These are phyloP conservation scores for Cryptococcus sp. DNA, from an alignment of 1,284 basidiomycete species.

Conservation along the genomic window DNA sequence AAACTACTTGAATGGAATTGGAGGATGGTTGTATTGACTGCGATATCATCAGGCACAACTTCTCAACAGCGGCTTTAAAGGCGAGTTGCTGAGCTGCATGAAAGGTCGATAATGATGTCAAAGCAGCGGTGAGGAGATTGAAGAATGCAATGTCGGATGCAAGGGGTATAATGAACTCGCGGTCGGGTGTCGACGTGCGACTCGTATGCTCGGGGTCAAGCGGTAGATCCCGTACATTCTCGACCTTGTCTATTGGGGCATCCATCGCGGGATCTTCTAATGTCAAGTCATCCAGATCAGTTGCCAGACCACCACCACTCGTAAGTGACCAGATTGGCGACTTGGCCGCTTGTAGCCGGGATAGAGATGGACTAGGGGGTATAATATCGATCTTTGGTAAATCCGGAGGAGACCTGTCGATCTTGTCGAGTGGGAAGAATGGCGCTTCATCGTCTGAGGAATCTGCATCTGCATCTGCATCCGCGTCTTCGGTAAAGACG, in stretches of 20 bases:
- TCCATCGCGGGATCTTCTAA: slow-evolving; percentile 27
- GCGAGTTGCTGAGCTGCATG: slow-evolving; percentile 59
- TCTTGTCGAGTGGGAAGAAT: slow-evolving; percentile 2
- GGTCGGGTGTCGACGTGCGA: slow-evolving; percentile 6
- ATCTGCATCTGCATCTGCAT: slow-evolving; percentile 19
- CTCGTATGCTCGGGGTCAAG: not conserved
- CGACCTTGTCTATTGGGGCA: slow-evolving; percentile 1
- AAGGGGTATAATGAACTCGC: slow-evolving; percentile 74
- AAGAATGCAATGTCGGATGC: slow-evolving; percentile 79
- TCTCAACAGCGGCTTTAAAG: slow-evolving; percentile 61
- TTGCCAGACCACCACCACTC: slow-evolving; percentile 14
- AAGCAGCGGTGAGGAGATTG: slow-evolving; percentile 65
- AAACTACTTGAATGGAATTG: slow-evolving; percentile 16
- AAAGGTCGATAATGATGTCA: slow-evolving; percentile 65
- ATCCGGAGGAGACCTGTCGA: slow-evolving; percentile 4
- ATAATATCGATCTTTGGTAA: slow-evolving; percentile 15
- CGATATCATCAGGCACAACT: slow-evolving; percentile 61
- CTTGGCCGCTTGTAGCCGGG: slow-evolving; percentile 24
- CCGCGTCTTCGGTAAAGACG: slow-evolving; percentile 16
- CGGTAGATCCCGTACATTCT: not conserved
- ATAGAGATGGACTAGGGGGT: slow-evolving; percentile 35
- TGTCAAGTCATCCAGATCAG: slow-evolving; percentile 29
- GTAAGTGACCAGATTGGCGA: slow-evolving; percentile 47
- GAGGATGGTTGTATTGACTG: slow-evolving; percentile 57
- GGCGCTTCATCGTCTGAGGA: slow-evolving; percentile 23